Evolutionary conservation across 345 rosid genomes (phyloP).

Genomic region (Citrus hindsii): DNA sequence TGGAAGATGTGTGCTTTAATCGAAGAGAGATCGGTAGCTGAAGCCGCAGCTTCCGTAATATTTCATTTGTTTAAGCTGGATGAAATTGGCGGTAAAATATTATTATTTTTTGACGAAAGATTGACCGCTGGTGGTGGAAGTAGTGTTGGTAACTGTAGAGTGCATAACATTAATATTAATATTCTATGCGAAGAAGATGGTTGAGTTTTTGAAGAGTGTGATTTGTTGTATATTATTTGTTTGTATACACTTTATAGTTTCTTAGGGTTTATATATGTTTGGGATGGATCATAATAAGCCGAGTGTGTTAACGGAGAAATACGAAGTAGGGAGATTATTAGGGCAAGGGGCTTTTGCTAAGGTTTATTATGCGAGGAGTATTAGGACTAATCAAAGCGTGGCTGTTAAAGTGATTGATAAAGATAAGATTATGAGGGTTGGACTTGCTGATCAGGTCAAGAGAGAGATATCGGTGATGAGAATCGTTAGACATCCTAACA

Average conservation of each 20-base stretch:
- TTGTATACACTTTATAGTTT: conserved; percentile 3
- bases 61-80: conserved; percentile 13
- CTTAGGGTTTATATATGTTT: neutral
- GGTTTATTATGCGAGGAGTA: conserved; percentile 68
- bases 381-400: conserved; percentile 50
- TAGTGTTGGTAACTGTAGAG: neutral
- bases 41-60: conserved; percentile 16
- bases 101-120: neutral
- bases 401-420: conserved; percentile 80
- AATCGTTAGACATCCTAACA: conserved; percentile 68
- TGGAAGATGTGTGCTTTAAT: conserved; percentile 34
- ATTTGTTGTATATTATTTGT: conserved; percentile 8
- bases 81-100: conserved; percentile 14
- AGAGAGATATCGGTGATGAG: conserved; percentile 77
- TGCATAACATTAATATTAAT: conserved; percentile 1
- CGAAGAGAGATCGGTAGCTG: conserved; percentile 21
- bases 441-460: conserved; percentile 67
- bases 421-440: conserved; percentile 60
- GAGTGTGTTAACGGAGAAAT: conserved; percentile 59
- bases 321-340: conserved; percentile 63
- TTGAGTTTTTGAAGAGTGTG: conserved; percentile 22
- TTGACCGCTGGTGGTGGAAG: neutral
- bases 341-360: conserved; percentile 92
- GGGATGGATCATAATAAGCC: conserved; percentile 69
- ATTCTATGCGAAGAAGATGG: conserved; percentile 32